Conservation (phyloP, 129 eudicot genomes). For the Tagetes erecta region DNA sequence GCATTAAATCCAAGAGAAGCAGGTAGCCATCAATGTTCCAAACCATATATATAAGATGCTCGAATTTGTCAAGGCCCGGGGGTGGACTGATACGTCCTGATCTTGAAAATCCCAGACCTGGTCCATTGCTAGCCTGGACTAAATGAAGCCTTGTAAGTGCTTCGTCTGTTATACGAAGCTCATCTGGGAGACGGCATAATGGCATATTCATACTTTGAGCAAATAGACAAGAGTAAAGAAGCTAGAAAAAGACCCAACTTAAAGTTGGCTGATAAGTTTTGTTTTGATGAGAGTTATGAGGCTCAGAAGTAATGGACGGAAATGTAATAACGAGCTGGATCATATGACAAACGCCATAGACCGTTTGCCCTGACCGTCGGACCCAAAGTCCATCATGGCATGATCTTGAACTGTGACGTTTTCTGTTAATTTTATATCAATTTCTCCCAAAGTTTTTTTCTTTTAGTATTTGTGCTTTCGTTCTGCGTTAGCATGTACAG, state of each 20-base stretch:
- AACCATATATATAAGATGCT: neutral
- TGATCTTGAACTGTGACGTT: neutral
- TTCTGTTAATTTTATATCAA: no score
- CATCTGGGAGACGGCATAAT: neutral
- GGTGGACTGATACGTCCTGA: neutral
- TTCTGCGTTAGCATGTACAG: no score
- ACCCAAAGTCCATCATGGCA: neutral
- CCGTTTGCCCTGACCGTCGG: neutral
- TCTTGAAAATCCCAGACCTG: neutral
- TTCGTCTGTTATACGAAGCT: no score
- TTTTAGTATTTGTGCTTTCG: no score
- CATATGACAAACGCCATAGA: neutral
- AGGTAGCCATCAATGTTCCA: slow-evolving; percentile 6
- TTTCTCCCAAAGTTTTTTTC: no score
- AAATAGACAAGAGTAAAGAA: neutral
- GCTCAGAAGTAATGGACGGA: neutral
- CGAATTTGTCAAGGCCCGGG: neutral
- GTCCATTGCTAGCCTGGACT: neutral
- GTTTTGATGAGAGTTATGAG: neutral
- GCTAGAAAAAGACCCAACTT: neutral
- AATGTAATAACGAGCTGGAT: neutral
- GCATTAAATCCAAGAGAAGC: slow-evolving; percentile 21
- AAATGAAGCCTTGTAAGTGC: neutral
- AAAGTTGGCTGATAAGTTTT: neutral
- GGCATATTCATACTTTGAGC: neutral